Base-by-base conservation (phyloP, 306 rosid species). In the Inga leiocalycina region DNA sequence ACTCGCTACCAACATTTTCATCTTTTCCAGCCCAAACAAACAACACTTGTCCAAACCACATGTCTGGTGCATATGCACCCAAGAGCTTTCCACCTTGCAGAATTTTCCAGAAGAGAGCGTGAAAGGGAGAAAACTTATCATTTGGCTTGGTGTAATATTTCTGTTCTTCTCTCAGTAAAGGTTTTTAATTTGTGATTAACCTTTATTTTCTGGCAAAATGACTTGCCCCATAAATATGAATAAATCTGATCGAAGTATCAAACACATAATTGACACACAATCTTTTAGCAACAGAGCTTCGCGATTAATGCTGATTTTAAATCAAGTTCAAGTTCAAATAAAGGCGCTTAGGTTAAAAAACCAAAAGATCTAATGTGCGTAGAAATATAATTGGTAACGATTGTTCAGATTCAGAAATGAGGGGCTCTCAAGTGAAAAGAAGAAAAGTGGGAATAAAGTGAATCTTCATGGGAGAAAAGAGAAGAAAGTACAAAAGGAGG, bases 401-500 rank as follows among this genome's bases (percentile, higher is more conserved):
- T 1, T 41, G 32, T 41, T 51, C 30, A 71, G 73, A 62, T 45
- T 34, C 72, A 30, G 45, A 19, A 45, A 62, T 4, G 48, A 56
- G 20, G 37, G 67, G 52, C 70, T 6, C 4, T 12, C 4, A 39
- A 27, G 19, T 16, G 59, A 45, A 1, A 51, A 48, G 34, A 2
- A 34, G 19, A 24, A 41, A 59, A 59, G 67, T 75, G 35, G n/a
- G n/a, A 54, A 57, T n/a, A 19, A 35, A 0, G 2, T 77, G 62
- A 64, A 78, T 76, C 16, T 17, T 62, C 20, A 75, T 22, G 27
- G 6, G 27, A 10, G 64, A 8, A 7, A 13, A 13, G 41, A 19
- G 66, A 19, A 59, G 78, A 74, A 78, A 85, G 78, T 85, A 74
- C 80, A 72, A 34, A 77, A 62, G 71, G 20, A 35, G 61, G 46